These are phyloP conservation scores for Lentinus tigrinus DNA, from an alignment of 768 basidiomycete genomes.

Conservation along the genomic window DNA sequence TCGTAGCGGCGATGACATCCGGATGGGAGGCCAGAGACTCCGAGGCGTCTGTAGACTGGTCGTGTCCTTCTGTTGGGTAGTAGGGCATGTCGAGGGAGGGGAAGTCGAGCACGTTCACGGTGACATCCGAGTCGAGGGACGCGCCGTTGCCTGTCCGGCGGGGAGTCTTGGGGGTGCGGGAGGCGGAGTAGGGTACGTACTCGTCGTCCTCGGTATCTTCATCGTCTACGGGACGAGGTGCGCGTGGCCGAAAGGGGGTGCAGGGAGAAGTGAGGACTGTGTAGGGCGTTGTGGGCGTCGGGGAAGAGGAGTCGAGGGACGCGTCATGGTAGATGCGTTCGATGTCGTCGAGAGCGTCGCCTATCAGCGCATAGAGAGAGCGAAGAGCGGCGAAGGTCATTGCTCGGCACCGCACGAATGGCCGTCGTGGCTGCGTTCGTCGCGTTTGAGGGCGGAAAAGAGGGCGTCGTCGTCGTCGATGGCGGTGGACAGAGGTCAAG, in stretches of 20 bases:
- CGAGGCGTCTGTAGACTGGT: conserved; percentile 21
- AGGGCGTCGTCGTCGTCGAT: neutral
- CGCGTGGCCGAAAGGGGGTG: conserved; percentile 6
- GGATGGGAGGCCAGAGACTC: conserved; percentile 63
- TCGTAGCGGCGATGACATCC: conserved; percentile 56
- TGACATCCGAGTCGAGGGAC: conserved; percentile 6
- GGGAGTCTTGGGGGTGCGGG: conserved; percentile 7
- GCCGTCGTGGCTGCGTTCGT: neutral
- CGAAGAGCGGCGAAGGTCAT: conserved; percentile 64
- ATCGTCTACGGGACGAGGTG: neutral
- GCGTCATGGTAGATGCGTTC: conserved; percentile 46
- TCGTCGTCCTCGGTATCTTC: neutral
- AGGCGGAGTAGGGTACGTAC: neutral
- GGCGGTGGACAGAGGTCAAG: neutral
- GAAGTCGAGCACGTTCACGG: conserved; percentile 21
- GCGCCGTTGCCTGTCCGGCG: neutral
- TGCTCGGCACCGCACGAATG: neutral
- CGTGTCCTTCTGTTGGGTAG: conserved; percentile 18
- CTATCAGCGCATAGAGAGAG: conserved; percentile 64
- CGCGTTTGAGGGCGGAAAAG: neutral
- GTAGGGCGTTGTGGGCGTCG: conserved; percentile 13
- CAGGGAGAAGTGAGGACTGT: conserved; percentile 9
- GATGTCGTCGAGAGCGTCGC: conserved; percentile 67
- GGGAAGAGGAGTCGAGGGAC: conserved; percentile 7
- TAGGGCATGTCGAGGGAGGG: conserved; percentile 26